Evolutionary conservation across 345 rosid species (phyloP).

Genomic region (Psidium guajava): DNA sequence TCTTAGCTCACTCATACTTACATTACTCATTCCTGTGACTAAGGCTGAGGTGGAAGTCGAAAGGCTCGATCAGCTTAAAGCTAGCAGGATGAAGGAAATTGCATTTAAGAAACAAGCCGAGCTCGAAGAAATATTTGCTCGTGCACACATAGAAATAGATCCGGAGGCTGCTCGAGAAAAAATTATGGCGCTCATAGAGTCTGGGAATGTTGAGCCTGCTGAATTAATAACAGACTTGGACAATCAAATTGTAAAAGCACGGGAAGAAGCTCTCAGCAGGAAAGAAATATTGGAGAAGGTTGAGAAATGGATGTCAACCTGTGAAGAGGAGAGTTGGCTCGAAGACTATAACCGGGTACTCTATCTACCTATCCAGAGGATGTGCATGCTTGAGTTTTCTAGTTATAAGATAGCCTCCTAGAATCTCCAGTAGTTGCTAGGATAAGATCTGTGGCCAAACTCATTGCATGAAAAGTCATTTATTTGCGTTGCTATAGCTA

Average conservation of each 20-base stretch:
- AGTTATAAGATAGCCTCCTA: not conserved
- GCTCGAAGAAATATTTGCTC: constrained; percentile 82
- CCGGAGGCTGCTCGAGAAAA: constrained; percentile 84
- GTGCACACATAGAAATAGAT: constrained; percentile 73
- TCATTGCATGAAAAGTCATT: not conserved
- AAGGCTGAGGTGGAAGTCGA: constrained; percentile 95
- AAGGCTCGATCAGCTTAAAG: constrained; percentile 89
- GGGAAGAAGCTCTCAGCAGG: constrained; percentile 84
- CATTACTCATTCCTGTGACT: not conserved
- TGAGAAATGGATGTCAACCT: constrained; percentile 99
- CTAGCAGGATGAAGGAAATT: constrained; percentile 96
- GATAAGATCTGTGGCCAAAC: not conserved
- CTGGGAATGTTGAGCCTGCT: constrained; percentile 83
- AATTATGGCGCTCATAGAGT: constrained; percentile 71
- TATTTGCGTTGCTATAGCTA: not conserved
- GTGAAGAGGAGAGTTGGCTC: constrained; percentile 99
- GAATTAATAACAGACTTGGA: constrained; percentile 95
- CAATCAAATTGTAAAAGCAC: constrained; percentile 77
- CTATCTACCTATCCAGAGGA: not conserved
- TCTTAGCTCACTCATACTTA: not conserved
- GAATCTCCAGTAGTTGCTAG: not conserved
- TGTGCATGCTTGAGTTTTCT: not conserved
- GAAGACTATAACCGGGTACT: constrained; percentile 91
- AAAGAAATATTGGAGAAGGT: constrained; percentile 94
- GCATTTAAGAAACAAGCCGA: constrained; percentile 89